Evolutionary conservation across 345 rosid species (phyloP).

Genomic region (Punica granatum): DNA sequence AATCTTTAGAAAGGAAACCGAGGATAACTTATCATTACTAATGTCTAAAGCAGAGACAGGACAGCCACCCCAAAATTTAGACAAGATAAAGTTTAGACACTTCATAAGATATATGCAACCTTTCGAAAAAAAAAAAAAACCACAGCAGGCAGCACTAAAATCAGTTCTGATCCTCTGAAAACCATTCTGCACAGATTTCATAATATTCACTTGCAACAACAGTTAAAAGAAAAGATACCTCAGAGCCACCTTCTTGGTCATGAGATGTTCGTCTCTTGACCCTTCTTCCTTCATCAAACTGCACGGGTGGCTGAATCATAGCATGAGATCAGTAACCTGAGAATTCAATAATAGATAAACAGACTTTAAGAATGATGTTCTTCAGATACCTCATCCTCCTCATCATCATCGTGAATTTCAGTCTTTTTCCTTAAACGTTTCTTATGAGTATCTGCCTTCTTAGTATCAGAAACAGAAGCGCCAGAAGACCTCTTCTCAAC

Average conservation of each 20-base stretch:
- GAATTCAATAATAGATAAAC: slow-evolving; percentile 10
- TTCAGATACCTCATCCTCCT: slow-evolving; percentile 53
- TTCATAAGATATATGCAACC: background rate
- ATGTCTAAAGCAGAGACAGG: background rate
- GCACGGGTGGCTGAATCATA: slow-evolving; percentile 43
- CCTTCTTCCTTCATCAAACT: slow-evolving; percentile 34
- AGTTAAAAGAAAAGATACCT: slow-evolving; percentile 40
- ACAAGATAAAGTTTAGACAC: background rate
- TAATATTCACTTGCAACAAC: background rate
- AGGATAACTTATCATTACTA: background rate
- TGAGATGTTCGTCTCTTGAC: slow-evolving; percentile 48
- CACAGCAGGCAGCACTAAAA: too few species aligned
- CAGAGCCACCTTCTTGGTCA: slow-evolving; percentile 63
- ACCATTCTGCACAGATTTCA: background rate
- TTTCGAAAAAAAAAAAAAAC: background rate
- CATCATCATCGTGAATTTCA: slow-evolving; percentile 62
- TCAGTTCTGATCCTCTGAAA: background rate
- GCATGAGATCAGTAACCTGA: slow-evolving; percentile 12
- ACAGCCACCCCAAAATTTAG: background rate
- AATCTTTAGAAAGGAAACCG: background rate
- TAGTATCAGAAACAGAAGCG: slow-evolving; percentile 25
- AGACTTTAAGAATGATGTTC: slow-evolving; percentile 14
- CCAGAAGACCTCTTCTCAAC: slow-evolving; percentile 22
- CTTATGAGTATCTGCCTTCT: slow-evolving; percentile 35
- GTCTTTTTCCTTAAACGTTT: slow-evolving; percentile 85